These are phyloP conservation scores for Diphasiastrum complanatum DNA, from an alignment of 83 land plant species.

Conservation along the genomic window DNA sequence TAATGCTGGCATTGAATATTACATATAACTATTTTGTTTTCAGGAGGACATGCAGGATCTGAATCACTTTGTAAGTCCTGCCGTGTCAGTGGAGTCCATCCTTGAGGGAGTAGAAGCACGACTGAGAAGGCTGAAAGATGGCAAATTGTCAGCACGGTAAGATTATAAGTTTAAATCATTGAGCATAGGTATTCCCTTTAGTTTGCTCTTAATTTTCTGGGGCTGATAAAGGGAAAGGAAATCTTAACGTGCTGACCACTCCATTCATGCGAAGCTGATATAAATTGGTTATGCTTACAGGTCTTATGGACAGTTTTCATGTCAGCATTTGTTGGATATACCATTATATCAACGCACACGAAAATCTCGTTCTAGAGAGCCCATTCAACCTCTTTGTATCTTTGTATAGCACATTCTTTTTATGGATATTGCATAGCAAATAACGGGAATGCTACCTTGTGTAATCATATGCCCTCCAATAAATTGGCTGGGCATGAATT, in stretches of 20 bases:
- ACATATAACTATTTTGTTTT: neutral
- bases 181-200: constrained; percentile 1
- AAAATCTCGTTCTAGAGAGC: too few relatives aligned
- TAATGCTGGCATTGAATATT: constrained; percentile 23
- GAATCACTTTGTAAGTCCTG: constrained; percentile 22
- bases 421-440: too few relatives aligned
- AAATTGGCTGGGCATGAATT: too few relatives aligned
- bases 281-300: constrained; percentile 10
- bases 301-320: constrained; percentile 42
- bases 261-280: neutral
- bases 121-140: constrained; percentile 31
- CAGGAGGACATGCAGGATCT: constrained; percentile 33
- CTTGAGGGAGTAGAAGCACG: constrained; percentile 29
- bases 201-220: neutral
- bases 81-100: constrained; percentile 32
- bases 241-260: neutral
- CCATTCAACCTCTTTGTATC: too few relatives aligned
- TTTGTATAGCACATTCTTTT: too few relatives aligned
- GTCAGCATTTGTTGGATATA: constrained; percentile 41
- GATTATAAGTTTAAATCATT: neutral
- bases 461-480: too few relatives aligned
- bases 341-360: constrained; percentile 33
- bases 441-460: too few relatives aligned
- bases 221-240: neutral
- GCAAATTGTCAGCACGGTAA: constrained; percentile 34